Evolutionary conservation across 1,284 basidiomycete species (phyloP).

Genomic region (Agaricales sp.): DNA sequence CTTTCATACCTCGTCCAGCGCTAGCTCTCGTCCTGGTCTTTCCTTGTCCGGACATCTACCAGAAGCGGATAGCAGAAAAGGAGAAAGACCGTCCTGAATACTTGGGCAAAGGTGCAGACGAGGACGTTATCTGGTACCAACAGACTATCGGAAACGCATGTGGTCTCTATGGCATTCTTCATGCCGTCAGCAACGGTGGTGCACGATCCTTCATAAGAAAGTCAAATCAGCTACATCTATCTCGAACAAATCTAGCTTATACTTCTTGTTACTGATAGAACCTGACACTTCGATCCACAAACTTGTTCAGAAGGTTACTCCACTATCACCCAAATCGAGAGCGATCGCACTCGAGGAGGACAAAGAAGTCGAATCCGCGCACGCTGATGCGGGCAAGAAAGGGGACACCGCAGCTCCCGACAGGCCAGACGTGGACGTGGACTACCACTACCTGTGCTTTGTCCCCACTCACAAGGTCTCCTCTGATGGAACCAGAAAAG

Average conservation of each 20-base stretch:
- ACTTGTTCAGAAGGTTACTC: constrained; percentile 15
- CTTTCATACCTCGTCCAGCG: constrained; percentile 2
- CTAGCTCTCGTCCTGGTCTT: constrained; percentile 2
- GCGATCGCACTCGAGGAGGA: constrained; percentile 21
- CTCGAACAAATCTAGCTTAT: background rate
- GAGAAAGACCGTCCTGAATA: background rate
- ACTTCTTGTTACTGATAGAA: constrained; percentile 12
- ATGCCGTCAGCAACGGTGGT: constrained; percentile 1
- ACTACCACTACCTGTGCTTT: constrained; percentile 24
- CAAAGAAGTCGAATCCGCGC: constrained; percentile 19
- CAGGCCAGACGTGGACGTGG: constrained; percentile 18
- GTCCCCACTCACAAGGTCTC: constrained; percentile 14
- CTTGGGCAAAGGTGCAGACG: constrained; percentile 1
- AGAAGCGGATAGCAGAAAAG: background rate
- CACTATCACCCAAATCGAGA: constrained; percentile 18
- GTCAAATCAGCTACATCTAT: background rate
- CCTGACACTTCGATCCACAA: constrained; percentile 16
- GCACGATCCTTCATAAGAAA: constrained; percentile 1
- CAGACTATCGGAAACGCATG: constrained; percentile 5
- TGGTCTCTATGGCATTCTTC: constrained; percentile 3
- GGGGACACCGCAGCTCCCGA: constrained; percentile 17
- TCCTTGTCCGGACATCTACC: background rate
- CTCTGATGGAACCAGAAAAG: constrained; percentile 12
- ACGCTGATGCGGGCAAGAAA: constrained; percentile 17
- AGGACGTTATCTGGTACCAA: constrained; percentile 3